These are phyloP conservation scores for Scytalidium sp. DNA, from an alignment of 2,329 filamentous ascomycete species.

Conservation along the genomic window DNA sequence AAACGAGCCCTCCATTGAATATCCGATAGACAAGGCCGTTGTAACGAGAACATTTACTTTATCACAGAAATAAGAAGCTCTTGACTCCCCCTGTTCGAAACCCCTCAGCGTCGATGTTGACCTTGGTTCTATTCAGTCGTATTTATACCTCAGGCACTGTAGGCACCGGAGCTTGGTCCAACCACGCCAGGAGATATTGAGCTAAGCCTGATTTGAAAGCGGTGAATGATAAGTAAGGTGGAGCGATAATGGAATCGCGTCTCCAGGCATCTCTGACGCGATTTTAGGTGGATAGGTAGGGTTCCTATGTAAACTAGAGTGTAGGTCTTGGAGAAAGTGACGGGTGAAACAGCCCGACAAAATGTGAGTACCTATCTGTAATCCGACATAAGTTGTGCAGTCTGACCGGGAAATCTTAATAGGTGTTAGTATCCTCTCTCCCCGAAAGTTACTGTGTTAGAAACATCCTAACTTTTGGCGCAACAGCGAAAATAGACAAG, in stretches of 20 bases:
- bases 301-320: neutral
- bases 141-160: neutral
- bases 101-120: neutral
- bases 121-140: neutral
- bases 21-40: neutral
- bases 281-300: neutral
- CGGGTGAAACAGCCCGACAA: conserved; percentile 9
- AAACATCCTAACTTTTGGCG: neutral
- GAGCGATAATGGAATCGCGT: neutral
- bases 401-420: neutral
- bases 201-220: neutral
- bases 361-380: conserved; percentile 11
- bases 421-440: conserved; percentile 2
- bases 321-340: neutral
- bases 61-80: neutral
- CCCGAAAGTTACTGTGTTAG: neutral
- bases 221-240: neutral
- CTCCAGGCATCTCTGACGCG: neutral
- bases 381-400: neutral
- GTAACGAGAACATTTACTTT: neutral
- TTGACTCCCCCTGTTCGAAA: neutral
- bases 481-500: conserved; percentile 81
- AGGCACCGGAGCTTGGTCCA: no score
- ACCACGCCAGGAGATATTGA: no score
- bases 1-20: conserved; percentile 5